Evolutionary conservation across 75 land plant species (phyloP), one percentile per base, ranked within the genome.

Genomic region (Pinus taeda): DNA sequence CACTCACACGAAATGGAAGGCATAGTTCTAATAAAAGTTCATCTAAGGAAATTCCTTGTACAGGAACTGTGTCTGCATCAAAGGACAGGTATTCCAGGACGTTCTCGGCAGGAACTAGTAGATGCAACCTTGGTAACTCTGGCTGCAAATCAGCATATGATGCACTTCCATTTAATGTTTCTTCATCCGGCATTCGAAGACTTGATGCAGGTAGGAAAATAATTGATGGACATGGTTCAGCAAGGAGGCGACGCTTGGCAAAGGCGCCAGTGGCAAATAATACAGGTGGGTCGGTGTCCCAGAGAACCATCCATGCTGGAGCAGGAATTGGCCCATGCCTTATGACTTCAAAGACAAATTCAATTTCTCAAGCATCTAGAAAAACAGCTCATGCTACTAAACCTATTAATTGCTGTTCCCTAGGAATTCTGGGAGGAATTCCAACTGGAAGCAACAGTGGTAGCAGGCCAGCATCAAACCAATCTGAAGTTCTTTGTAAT

Each of bases 121-220:
- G 61, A 45, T 36, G 18, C 53, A 56, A 78, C 60, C 3, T 76
- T 30, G 53, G 63, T 33, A 77, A 77, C 5, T 69, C 76, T 30
- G 57, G 64, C 29, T 81, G 75, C 24, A 15, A 74, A n/a, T 59
- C 76, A 56, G 22, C 74, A 63, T 73, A 79, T 55, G 76, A 81
- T 73, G 76, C 74, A 42, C 49, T 81, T 36, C 79, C 79, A 6
- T 58, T 56, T 3, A 57, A 58, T 30, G 0, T 26, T 59, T 57
- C 62, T 76, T 57, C 74, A 9, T 75, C 60, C 12, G 36, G 33
- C 49, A 76, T 33, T 24, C 74, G 57, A 60, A 76, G 78, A 62
- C 9, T 20, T 18, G 74, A 67, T 69, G 15, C 33, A 77, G 30
- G 56, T 29, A 29, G 65, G 42, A 14, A 49, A 79, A n/a, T 73